Base-by-base conservation (phyloP, 345 rosid species). In the Mangifera indica region DNA sequence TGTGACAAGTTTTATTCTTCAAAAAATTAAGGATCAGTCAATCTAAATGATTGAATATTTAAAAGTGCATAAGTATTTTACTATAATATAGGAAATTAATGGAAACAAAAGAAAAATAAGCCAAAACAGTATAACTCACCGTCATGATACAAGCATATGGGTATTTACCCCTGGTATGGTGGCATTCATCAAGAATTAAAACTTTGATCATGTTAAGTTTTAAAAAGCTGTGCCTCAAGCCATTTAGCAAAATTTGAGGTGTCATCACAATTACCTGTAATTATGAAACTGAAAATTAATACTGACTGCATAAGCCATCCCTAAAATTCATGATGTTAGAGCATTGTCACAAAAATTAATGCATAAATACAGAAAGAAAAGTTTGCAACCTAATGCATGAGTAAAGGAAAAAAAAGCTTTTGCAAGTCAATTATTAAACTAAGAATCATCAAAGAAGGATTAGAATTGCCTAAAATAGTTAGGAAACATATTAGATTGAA, bases 261-360 rank as follows among this genome's bases (percentile, higher is more conserved):
- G 99, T 95, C 99, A 95, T 92, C 77, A 95, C 97, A 79, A 92
- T 87, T 64, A 94, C 95, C 98, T 94, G 76, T 26, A 74, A 54
- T 60, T 22, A 77, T 32, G 42, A 74, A 60, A 70, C 14, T 18
- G 48, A 29, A 66, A 40, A 57, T 66, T 40, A 70, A 52, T 21
- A 51, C 10, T 57, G 65, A 6, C 29, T 22, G 20, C 10, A 22
- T 17, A 48, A 10, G 66, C 11, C 45, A 54, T 42, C 61, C 63
- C 73, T 58, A 51, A 70, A 24, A 69, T 26, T 59, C 22, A 18
- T 45, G 11, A 29, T 44, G 55, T 11, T 40, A 42, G 53, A 24
- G 42, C 37, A 58, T 9, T 45, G 45, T 59, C 65, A 70, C 4
- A 3, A 4, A 21, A 58, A 58, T 42, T 15, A 58, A 70, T 11